phyloP scores from a whole-genome alignment of 23 red algal species.

The Cyanidiococcus yangmingshanensis region DNA sequence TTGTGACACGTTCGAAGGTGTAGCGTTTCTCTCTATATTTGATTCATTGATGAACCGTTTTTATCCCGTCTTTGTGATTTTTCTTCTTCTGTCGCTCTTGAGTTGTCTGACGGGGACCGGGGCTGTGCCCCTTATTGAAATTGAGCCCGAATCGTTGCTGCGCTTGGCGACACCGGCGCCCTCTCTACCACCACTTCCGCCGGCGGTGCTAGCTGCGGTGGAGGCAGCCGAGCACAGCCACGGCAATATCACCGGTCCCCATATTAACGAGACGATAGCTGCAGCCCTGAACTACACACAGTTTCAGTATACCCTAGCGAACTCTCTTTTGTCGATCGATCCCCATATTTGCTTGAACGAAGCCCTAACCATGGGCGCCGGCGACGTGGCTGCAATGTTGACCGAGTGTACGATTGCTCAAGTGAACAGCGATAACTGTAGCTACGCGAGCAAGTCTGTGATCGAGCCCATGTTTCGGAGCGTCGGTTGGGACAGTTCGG shows the following conservation, averaged over 20 bases:
- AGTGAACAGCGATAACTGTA: background rate
- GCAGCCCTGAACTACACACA: slow-evolving; percentile 7
- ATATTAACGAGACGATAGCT: slow-evolving; percentile 3
- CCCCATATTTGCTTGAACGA: background rate
- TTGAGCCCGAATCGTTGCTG: background rate
- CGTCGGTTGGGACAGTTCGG: background rate
- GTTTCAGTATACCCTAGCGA: slow-evolving; percentile 3
- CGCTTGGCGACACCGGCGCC: background rate
- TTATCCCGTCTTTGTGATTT: background rate
- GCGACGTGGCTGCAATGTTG: background rate
- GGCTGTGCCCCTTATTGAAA: background rate
- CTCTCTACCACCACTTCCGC: background rate
- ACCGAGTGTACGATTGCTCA: background rate
- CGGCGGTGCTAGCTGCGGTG: background rate
- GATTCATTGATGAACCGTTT: background rate
- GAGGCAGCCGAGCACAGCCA: background rate
- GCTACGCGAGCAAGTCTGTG: slow-evolving; percentile 9
- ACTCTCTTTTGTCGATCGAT: background rate
- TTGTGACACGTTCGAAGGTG: no score
- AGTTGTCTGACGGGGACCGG: background rate
- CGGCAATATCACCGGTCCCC: background rate
- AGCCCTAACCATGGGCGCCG: slow-evolving; percentile 4
- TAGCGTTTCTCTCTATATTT: background rate
- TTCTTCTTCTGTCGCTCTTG: background rate
- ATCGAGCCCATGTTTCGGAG: background rate